Conservation (phyloP, 2,329 filamentous ascomycete species). For the Epichloe gansuensis region DNA sequence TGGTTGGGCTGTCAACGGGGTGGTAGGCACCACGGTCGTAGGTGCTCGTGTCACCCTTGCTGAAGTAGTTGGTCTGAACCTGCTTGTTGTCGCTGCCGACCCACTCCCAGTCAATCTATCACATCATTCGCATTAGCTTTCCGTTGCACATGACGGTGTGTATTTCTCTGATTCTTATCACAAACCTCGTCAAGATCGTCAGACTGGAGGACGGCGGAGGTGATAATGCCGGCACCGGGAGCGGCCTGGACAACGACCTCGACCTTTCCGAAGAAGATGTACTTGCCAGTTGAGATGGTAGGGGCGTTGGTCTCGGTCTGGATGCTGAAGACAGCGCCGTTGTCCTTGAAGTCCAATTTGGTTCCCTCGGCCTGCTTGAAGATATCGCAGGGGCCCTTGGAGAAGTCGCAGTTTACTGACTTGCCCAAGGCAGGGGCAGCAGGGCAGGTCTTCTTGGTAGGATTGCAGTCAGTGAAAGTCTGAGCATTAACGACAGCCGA, state of each 20-base stretch:
- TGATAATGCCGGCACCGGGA: slow-evolving; percentile 74
- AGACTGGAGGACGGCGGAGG: slow-evolving; percentile 78
- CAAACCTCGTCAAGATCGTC: slow-evolving; percentile 57
- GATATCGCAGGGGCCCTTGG: slow-evolving; percentile 50
- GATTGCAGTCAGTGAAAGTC: slow-evolving; percentile 44
- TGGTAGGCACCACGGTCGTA: slow-evolving; percentile 58
- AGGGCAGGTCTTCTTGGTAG: slow-evolving; percentile 49
- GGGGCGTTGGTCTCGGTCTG: slow-evolving; percentile 51
- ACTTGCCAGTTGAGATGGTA: slow-evolving; percentile 66
- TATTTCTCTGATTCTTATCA: slow-evolving; percentile 69
- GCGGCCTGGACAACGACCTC: slow-evolving; percentile 69
- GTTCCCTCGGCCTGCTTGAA: slow-evolving; percentile 37
- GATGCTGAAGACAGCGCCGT: slow-evolving; percentile 53
- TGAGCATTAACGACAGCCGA: slow-evolving; percentile 38
- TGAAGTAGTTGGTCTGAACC: slow-evolving; percentile 76
- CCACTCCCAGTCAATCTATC: slow-evolving; percentile 72
- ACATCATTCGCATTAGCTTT: background rate
- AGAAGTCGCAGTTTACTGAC: slow-evolving; percentile 55
- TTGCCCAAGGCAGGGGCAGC: slow-evolving; percentile 64
- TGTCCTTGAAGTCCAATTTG: slow-evolving; percentile 31
- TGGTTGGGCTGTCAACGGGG: slow-evolving; percentile 34
- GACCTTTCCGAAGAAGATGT: slow-evolving; percentile 92
- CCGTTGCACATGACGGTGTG: background rate
- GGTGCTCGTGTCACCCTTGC: slow-evolving; percentile 55
- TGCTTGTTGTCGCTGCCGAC: slow-evolving; percentile 54